Evolutionary conservation across 225 moss, liverwort and hornwort species (phyloP), one percentile per base, ranked within the genome.

Genomic region (Neckera pumila): DNA sequence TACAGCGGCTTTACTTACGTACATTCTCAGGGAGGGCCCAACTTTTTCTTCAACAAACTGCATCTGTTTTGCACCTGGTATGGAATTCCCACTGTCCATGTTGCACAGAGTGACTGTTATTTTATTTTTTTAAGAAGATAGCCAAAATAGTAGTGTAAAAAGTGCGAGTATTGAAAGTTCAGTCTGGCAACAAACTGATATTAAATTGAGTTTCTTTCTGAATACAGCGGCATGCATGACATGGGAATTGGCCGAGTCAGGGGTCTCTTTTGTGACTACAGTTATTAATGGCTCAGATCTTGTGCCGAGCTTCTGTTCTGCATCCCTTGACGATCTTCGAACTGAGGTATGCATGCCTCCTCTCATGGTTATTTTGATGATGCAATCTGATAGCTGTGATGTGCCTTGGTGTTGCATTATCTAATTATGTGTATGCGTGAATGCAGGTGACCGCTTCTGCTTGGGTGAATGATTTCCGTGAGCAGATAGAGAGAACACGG

Each of bases 401-500:
- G 31, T 71, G 72, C 63, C 38, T 53, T 94, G 93, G 94, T 65
- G 69, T 81, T 59, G 93, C 94, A 38, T 92, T 88, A 45, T 54
- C 34, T 89, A 79, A 85, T 20, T 7, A 36, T 67, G 12, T 76
- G 4, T 33, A 36, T 90, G 51, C 19, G 70, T 83, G 82, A 84
- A 54, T 76, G 78, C 92, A 95, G 95, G 96, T 96, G 88, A 96
- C 97, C 77, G 94, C 96, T 66, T 96, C 97, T 85, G 97, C 97
- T 60, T 97, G 97, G 97, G 95, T 97, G 38, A 96, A 93, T 72
- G 99, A 99, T 89, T 96, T 99, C 63, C 96, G 97, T 31, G 99
- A 99, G 93, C 99, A 99, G 92, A 99, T 99, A 73, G 97, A 99
- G 77, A 96, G 96, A 62, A 99, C 97, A 45, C 93, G 97, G 70